A percentile compares a stretch with the other conserved stretches of the same genome.
These are phyloP conservation scores for Liquidambar formosana DNA, from an alignment of 164 flowering plant species.

Conservation along the genomic window DNA sequence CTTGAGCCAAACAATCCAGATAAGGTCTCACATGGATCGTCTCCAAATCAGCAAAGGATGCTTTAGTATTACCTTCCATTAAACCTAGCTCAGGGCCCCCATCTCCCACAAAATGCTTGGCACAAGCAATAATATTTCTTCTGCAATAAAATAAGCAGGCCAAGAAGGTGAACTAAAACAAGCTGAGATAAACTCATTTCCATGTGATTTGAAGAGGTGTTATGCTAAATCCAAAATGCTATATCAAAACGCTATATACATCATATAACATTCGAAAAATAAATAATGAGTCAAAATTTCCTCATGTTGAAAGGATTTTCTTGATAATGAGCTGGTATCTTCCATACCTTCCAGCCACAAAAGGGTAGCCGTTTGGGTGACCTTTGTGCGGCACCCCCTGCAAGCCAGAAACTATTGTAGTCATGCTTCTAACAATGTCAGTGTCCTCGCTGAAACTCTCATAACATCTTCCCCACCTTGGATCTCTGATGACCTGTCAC, in stretches of 20 bases:
- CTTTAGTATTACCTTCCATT: conserved; percentile 32
- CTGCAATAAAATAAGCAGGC: background rate
- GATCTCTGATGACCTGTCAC: conserved; percentile 25
- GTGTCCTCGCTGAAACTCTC: conserved; percentile 27
- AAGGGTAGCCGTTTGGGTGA: conserved; percentile 9
- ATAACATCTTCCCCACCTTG: conserved; percentile 32
- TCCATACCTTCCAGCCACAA: conserved; percentile 22
- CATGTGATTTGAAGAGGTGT: too few species aligned
- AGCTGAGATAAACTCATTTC: too few species aligned
- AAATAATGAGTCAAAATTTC: too few species aligned
- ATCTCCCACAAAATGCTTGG: conserved; percentile 19
- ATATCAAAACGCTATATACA: too few species aligned
- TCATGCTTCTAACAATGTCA: conserved; percentile 17
- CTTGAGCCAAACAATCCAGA: conserved; percentile 25
- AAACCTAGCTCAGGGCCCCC: conserved; percentile 22
- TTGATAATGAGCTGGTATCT: too few species aligned
- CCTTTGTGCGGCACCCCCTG: conserved; percentile 17
- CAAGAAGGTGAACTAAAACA: background rate
- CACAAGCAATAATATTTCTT: conserved; percentile 4
- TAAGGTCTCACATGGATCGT: conserved; percentile 35
- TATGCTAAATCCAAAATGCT: too few species aligned
- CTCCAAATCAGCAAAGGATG: conserved; percentile 20
- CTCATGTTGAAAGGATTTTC: too few species aligned
- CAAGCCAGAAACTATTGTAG: conserved; percentile 13
- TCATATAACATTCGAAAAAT: too few species aligned